Evolutionary conservation across 2,329 filamentous ascomycete species (phyloP).

Genomic region (Colletotrichum trifolii): DNA sequence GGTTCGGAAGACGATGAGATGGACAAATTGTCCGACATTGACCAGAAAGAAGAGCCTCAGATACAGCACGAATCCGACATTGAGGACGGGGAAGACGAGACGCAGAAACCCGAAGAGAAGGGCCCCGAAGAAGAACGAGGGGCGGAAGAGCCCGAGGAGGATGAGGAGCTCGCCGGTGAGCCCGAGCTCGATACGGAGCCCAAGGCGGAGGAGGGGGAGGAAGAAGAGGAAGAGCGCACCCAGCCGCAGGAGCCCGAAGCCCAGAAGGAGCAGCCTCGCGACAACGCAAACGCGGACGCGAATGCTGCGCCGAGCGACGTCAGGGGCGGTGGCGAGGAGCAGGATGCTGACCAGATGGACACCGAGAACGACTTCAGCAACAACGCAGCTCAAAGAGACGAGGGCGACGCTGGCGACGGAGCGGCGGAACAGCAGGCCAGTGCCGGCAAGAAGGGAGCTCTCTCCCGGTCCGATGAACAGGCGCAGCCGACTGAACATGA

Average conservation of each 20-base stretch:
- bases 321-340: constrained; percentile 72
- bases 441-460: constrained; percentile 70
- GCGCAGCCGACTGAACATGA: constrained; percentile 54
- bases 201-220: constrained; percentile 65
- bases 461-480: constrained; percentile 59
- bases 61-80: constrained; percentile 52
- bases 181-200: constrained; percentile 56
- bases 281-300: constrained; percentile 63
- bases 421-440: constrained; percentile 72
- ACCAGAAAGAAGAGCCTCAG: constrained; percentile 49
- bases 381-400: constrained; percentile 72
- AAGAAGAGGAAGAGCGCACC: constrained; percentile 61
- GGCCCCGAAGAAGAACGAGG: constrained; percentile 41
- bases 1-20: constrained; percentile 66
- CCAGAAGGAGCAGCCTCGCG: constrained; percentile 48
- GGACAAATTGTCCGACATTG: constrained; percentile 66
- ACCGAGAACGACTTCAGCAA: constrained; percentile 69
- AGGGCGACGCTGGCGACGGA: constrained; percentile 73
- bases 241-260: constrained; percentile 45
- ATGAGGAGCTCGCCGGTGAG: constrained; percentile 49
- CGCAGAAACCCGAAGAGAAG: constrained; percentile 45
- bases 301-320: constrained; percentile 72
- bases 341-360: constrained; percentile 72
- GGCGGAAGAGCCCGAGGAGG: constrained; percentile 48
- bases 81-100: constrained; percentile 47